Conservation (phyloP, 805 yeast genomes). For the Limtongia smithiae region DNA sequence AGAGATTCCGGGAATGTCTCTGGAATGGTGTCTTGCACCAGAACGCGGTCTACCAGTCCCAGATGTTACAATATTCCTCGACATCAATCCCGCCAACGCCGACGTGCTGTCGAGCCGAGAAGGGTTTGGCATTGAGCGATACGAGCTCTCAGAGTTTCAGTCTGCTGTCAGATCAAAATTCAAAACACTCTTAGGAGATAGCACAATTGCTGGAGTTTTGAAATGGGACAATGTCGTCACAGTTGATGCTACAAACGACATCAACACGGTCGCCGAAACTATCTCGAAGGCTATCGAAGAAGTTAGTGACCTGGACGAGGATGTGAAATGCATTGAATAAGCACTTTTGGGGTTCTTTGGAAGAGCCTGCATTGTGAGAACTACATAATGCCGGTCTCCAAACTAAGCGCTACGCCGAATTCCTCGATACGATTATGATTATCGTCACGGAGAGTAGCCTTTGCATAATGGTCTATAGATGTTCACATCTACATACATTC, state of each 20-base stretch:
- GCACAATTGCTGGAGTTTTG: slow-evolving; percentile 1
- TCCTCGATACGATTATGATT: too few relatives aligned
- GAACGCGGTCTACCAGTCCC: slow-evolving; percentile 86
- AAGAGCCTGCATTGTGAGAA: too few relatives aligned
- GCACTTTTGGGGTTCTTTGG: too few relatives aligned
- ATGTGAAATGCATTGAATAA: too few relatives aligned
- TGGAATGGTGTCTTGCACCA: slow-evolving; percentile 75
- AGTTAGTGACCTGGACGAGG: too few relatives aligned
- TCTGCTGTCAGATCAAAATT: slow-evolving; percentile 63
- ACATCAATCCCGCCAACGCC: slow-evolving; percentile 49
- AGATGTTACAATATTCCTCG: slow-evolving; percentile 74
- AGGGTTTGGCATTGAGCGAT: slow-evolving; percentile 93
- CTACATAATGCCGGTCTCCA: too few relatives aligned
- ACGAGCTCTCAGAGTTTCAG: slow-evolving; percentile 76
- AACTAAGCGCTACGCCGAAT: too few relatives aligned
- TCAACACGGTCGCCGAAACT: slow-evolving; percentile 13
- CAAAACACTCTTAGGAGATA: slow-evolving; percentile 25
- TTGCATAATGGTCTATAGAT: too few relatives aligned
- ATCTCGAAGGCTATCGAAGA: too few relatives aligned
- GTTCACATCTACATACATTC: too few relatives aligned
- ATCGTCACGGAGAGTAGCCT: too few relatives aligned
- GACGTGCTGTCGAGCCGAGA: slow-evolving; percentile 45
- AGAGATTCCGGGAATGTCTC: slow-evolving; percentile 46
- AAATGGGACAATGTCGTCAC: slow-evolving; percentile 8
- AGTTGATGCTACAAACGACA: slow-evolving; percentile 15